Evolutionary conservation across 306 rosid species (phyloP), one percentile per base, ranked within the genome.

Genomic region (Lathyrus sativus): DNA sequence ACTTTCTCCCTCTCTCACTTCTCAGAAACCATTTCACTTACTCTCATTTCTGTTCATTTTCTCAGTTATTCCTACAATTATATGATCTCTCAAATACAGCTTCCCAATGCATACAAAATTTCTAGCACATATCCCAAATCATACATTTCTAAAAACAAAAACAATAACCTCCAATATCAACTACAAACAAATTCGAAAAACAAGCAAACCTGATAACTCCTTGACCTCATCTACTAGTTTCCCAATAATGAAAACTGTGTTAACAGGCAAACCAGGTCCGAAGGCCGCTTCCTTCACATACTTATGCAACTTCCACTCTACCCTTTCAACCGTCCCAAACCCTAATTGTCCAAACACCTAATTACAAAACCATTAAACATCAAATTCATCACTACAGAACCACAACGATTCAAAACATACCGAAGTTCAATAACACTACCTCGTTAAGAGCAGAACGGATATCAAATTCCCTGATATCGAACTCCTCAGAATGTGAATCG

Each of bases 211-310:
- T 87, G 7, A 68, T 41, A 80, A 73, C 48, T 68, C 73, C 5
- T 12, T 78, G 79, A 41, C 22, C 44, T 58, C 74, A 19, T 81
- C 76, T 60, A 43, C 73, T 75, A 71, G 77, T 39, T 75, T 79
- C 39, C 87, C 96, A 15, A 48, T 65, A 66, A 91, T 8, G 69
- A 87, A 91, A 55, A 89, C 80, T 3, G 88, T 83, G 33, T 89
- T 83, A 43, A 87, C 62, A 9, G 87, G 85, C 62, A 49, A 67
- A 62, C 80, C 90, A 1, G 97, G 97, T 74, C 97, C 97, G 70
- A 91, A 91, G 11, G 82, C 96, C 76, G 86, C 76, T 81, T 91
- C 97, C 80, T 87, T 87, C 44, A 80, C 84, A 71, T 82, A 69
- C 76, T 85, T 89, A 72, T 31, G 84, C 62, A 87, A 63, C 77